Evolutionary conservation across 2,329 filamentous ascomycete genomes (phyloP).

Genomic region (Aspergillus viridinutans): DNA sequence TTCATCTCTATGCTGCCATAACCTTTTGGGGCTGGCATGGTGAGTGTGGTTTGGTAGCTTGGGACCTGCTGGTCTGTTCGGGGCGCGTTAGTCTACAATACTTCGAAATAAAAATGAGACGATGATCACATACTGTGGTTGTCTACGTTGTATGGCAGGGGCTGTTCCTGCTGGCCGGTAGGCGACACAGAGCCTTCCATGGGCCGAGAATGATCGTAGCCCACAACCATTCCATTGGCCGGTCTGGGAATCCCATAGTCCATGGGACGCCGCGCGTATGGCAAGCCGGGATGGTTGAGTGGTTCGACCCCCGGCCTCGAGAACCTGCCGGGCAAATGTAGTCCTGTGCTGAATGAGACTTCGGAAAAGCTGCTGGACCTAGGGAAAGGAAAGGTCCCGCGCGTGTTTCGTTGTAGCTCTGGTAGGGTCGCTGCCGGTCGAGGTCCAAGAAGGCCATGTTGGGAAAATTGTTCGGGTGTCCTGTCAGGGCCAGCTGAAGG

Average conservation of each 20-base stretch:
- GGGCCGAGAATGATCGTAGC: slow-evolving; percentile 26
- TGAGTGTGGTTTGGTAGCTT: slow-evolving; percentile 23
- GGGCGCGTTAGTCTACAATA: neutral
- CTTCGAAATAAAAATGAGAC: neutral
- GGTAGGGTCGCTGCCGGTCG: slow-evolving; percentile 23
- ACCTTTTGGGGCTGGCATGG: slow-evolving; percentile 24
- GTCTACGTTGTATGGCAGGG: slow-evolving; percentile 27
- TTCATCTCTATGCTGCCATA: slow-evolving; percentile 24
- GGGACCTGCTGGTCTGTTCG: slow-evolving; percentile 27
- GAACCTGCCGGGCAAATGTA: slow-evolving; percentile 28
- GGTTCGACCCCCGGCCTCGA: slow-evolving; percentile 22
- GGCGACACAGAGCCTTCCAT: slow-evolving; percentile 33
- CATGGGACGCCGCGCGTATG: slow-evolving; percentile 26
- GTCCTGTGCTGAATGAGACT: slow-evolving; percentile 23
- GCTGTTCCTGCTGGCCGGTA: slow-evolving; percentile 24
- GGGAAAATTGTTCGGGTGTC: slow-evolving; percentile 25
- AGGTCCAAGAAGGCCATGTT: slow-evolving; percentile 22
- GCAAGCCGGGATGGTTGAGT: slow-evolving; percentile 19
- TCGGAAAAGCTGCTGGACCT: slow-evolving; percentile 37
- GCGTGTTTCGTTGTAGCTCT: slow-evolving; percentile 26
- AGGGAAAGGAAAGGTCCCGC: slow-evolving; percentile 25
- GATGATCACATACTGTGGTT: slow-evolving; percentile 20
- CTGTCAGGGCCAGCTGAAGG: slow-evolving; percentile 24
- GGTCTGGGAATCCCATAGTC: slow-evolving; percentile 26
- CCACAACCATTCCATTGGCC: slow-evolving; percentile 22